Evolutionary conservation across 169 alveolate species (phyloP).

Genomic region (Cryptosporidium baileyi): DNA sequence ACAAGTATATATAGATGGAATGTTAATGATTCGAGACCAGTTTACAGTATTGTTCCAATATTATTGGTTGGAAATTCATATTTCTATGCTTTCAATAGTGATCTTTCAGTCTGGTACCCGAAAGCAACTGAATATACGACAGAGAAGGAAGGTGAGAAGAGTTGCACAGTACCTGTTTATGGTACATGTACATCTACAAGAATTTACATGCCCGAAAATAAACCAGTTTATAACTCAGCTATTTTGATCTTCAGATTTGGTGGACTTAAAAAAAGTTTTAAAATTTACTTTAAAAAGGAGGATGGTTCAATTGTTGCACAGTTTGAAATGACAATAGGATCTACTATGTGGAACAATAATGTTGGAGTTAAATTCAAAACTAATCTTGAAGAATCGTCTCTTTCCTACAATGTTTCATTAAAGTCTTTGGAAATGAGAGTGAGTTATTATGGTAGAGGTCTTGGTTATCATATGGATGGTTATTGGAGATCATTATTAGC

Average conservation of each 20-base stretch:
- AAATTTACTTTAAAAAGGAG: not conserved
- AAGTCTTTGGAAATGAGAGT: not conserved
- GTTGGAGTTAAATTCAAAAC: not conserved
- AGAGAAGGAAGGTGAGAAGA: not conserved
- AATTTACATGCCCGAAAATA: constrained; percentile 56
- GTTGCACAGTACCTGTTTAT: constrained; percentile 31
- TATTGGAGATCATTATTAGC: not conserved
- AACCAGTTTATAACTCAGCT: constrained; percentile 2
- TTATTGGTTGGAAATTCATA: constrained; percentile 31
- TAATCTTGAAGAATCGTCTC: not conserved
- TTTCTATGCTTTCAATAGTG: not conserved
- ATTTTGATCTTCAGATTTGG: not conserved
- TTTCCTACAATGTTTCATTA: not conserved
- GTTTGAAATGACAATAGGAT: not conserved
- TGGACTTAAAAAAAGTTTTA: constrained; percentile 2
- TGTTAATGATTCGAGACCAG: not conserved
- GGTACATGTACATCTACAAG: constrained; percentile 28
- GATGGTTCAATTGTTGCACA: constrained; percentile 39
- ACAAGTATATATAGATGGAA: not conserved
- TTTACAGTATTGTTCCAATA: constrained; percentile 23
- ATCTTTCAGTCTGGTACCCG: constrained; percentile 17
- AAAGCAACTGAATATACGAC: not conserved
- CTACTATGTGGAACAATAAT: constrained; percentile 3
- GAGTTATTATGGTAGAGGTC: not conserved
- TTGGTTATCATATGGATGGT: constrained; percentile 7